Conservation (phyloP, 495 filamentous ascomycete species). For the Lophiostoma macrostomum region DNA sequence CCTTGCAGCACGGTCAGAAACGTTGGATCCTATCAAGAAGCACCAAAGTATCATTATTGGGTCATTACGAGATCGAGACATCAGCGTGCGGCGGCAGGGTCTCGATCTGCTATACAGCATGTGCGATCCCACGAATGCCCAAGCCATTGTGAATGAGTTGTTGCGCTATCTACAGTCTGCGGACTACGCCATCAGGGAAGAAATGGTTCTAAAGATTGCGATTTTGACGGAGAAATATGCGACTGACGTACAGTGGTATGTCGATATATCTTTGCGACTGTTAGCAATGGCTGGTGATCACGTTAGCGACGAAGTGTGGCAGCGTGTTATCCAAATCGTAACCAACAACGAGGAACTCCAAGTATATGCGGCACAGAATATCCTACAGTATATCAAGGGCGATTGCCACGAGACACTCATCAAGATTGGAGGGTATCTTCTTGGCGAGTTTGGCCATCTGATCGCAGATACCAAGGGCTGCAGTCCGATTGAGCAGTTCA, state of each 20-base stretch:
- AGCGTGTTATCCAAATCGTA: slow-evolving; percentile 97
- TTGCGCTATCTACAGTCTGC: slow-evolving; percentile 92
- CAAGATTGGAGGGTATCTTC: slow-evolving; percentile 93
- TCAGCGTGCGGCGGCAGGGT: slow-evolving; percentile 93
- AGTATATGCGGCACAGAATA: slow-evolving; percentile 91
- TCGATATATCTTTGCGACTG: slow-evolving; percentile 91
- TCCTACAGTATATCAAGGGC: slow-evolving; percentile 81
- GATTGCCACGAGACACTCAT: slow-evolving; percentile 96
- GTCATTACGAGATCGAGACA: slow-evolving; percentile 91
- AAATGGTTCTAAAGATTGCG: slow-evolving; percentile 99
- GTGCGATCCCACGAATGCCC: slow-evolving; percentile 92
- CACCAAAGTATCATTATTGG: slow-evolving; percentile 95
- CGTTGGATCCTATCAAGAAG: slow-evolving; percentile 95
- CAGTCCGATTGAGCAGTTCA: slow-evolving; percentile 96
- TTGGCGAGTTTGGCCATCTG: slow-evolving; percentile 96
- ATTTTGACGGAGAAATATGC: slow-evolving; percentile 98
- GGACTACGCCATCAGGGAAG: slow-evolving; percentile 95
- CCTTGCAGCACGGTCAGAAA: slow-evolving; percentile 90
- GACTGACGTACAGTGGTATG: slow-evolving; percentile 98
- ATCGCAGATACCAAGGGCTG: slow-evolving; percentile 92
- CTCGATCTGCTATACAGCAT: slow-evolving; percentile 98
- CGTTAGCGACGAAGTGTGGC: slow-evolving; percentile 99
- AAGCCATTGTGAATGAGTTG: slow-evolving; percentile 88
- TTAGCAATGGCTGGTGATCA: slow-evolving; percentile 97
- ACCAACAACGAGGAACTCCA: slow-evolving; percentile 99